A percentile compares a stretch with the other conserved stretches of the same genome.
These are phyloP conservation scores for Solanum rostratum DNA, from an alignment of 257 asterid species.

Conservation along the genomic window DNA sequence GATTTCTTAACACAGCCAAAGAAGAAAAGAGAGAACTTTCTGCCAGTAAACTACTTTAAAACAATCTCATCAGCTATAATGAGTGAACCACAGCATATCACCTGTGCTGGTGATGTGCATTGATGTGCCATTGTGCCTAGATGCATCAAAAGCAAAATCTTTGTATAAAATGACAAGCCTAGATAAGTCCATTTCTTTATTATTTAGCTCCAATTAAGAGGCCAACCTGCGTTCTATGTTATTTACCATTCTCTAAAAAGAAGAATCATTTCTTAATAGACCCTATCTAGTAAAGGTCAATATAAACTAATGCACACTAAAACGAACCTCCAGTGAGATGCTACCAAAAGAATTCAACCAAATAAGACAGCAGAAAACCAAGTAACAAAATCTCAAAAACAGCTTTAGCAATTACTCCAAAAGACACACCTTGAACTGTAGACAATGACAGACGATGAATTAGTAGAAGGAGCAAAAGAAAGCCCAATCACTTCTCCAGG, in stretches of 20 bases:
- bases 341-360: neutral
- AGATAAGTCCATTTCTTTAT: neutral
- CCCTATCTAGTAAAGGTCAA: neutral
- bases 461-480: conserved; percentile 66
- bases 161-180: neutral
- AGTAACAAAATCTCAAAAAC: neutral
- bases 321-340: neutral
- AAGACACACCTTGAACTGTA: conserved; percentile 77
- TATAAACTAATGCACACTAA: neutral
- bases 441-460: conserved; percentile 66
- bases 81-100: neutral
- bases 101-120: neutral
- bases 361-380: neutral
- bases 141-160: neutral
- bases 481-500: conserved; percentile 98
- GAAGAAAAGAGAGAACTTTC: neutral
- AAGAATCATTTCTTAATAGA: neutral
- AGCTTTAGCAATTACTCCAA: neutral
- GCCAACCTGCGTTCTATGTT: neutral
- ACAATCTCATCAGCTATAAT: neutral
- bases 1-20: neutral
- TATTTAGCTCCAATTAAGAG: neutral
- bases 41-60: neutral
- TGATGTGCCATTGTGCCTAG: neutral
- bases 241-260: neutral